Evolutionary conservation across 495 filamentous ascomycete species (phyloP).

Genomic region (Penicillium chermesinum): DNA sequence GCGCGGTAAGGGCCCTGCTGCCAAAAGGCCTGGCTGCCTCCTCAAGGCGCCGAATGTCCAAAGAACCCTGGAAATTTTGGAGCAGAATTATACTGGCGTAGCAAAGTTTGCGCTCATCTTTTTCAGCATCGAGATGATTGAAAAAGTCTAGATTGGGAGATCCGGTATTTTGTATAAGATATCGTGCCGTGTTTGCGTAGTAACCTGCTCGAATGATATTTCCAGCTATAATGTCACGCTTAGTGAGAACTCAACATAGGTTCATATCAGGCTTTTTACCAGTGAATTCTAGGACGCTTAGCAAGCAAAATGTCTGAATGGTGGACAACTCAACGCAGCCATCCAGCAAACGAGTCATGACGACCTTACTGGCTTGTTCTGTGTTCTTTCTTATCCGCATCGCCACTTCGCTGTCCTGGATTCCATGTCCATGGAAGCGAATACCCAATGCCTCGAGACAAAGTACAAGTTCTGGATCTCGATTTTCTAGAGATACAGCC

Average conservation of each 20-base stretch:
- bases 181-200: slow-evolving; percentile 31
- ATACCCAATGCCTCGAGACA: slow-evolving; percentile 33
- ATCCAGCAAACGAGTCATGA: slow-evolving; percentile 28
- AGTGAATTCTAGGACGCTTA: slow-evolving; percentile 39
- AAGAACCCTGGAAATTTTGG: slow-evolving; percentile 29
- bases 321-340: slow-evolving; percentile 39
- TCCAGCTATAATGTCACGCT: slow-evolving; percentile 19
- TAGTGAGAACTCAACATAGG: too few relatives aligned
- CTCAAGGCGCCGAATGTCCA: slow-evolving; percentile 7
- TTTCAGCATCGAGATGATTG: slow-evolving; percentile 19
- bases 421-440: slow-evolving; percentile 21
- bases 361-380: slow-evolving; percentile 23
- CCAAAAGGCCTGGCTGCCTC: not conserved
- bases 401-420: slow-evolving; percentile 6
- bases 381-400: slow-evolving; percentile 21
- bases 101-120: slow-evolving; percentile 35
- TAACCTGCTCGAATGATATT: slow-evolving; percentile 34
- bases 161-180: slow-evolving; percentile 31
- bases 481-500: slow-evolving; percentile 15
- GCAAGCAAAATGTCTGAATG: slow-evolving; percentile 36
- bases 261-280: slow-evolving; percentile 18
- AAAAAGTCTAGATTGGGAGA: slow-evolving; percentile 16
- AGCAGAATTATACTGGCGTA: slow-evolving; percentile 37
- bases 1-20: not conserved
- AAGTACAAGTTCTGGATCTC: slow-evolving; percentile 33